Base-by-base conservation (phyloP, 345 rosid genomes). In the Carallia brachiata region DNA sequence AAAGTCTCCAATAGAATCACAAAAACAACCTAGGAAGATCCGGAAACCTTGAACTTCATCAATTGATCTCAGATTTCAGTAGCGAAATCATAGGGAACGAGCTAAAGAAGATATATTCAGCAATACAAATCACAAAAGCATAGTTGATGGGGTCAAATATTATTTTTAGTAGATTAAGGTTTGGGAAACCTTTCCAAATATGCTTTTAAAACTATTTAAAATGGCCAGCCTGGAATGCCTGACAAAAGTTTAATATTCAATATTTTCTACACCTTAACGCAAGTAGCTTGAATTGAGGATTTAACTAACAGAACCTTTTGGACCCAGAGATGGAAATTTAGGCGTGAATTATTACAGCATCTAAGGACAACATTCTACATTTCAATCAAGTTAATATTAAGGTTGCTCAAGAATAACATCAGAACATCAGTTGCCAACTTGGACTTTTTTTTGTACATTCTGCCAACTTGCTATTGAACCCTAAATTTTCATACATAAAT, bases 1-100 rank as follows among this genome's bases (percentile, higher is more conserved):
- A 28, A 65, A 67, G 71, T 62, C 34, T 16, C 28, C 63, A 63
- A 62, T 56, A 7, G 40, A 30, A 28, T 34, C 40, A 44, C 30
- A 37, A 54, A 60, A 71, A 60, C 17, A 19, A 57, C 61, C 71
- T 66, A 19, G 39, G 68, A 39, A 31, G 69, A 61, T 53, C 53
- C 13, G n/a, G 31, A 48, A 70, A 61, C 48, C 15, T 44, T 23
- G 4, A 40, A n/a, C 9, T 40, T 62, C 17, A 2, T 5, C 10
- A 12, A 16, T 44, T 44, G 50, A 13, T 50, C 61, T 36, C 59
- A 15, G 23, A 4, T 10, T 6, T 36, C 50, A 12, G n/a, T 16
- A 16, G 12, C 40, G 23, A 13, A 61, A 18, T 53, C 36, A 53
- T 23, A 40, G 4, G 2, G 12, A 62, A 63, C 7, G 47, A 28